Evolutionary conservation across 2,329 filamentous ascomycete genomes (phyloP).

Genomic region (Coniochaeta sp.): DNA sequence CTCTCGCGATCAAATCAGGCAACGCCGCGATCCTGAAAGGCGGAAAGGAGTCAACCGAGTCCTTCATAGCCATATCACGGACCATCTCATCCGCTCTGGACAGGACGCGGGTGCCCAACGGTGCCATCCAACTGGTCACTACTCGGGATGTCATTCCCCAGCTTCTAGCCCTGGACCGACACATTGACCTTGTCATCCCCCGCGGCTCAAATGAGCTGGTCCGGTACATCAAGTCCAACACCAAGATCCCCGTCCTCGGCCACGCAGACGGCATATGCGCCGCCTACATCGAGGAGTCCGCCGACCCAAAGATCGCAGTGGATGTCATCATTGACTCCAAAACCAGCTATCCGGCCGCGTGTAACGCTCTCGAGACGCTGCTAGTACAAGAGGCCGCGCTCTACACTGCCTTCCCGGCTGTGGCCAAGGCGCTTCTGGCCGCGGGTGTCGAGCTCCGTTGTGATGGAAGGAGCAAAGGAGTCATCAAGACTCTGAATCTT

Average conservation of each 20-base stretch:
- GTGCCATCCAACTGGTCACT: conserved; percentile 86
- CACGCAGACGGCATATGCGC: conserved; percentile 92
- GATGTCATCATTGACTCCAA: conserved; percentile 86
- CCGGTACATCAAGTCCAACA: conserved; percentile 79
- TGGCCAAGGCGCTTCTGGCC: conserved; percentile 65
- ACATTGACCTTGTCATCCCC: conserved; percentile 93
- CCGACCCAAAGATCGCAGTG: conserved; percentile 63
- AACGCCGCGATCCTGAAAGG: conserved; percentile 97
- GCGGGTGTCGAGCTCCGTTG: conserved; percentile 80
- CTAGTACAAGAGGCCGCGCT: conserved; percentile 72
- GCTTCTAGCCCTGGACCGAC: conserved; percentile 75
- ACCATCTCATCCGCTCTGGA: conserved; percentile 75
- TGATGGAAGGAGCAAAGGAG: conserved; percentile 61
- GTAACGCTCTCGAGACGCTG: conserved; percentile 88
- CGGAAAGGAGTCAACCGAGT: conserved; percentile 90
- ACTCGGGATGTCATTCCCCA: conserved; percentile 86
- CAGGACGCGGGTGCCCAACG: conserved; percentile 69
- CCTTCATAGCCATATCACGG: conserved; percentile 84
- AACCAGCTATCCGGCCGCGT: conserved; percentile 89
- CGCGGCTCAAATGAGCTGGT: conserved; percentile 87
- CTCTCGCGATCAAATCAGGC: conserved; percentile 91
- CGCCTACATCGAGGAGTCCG: conserved; percentile 75
- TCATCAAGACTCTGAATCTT: conserved; percentile 33
- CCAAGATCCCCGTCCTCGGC: conserved; percentile 90
- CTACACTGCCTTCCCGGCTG: conserved; percentile 56